These are phyloP conservation scores for Hsuehochloa calcarea DNA, from an alignment of 176 grass and related monocot species.

Conservation along the genomic window DNA sequence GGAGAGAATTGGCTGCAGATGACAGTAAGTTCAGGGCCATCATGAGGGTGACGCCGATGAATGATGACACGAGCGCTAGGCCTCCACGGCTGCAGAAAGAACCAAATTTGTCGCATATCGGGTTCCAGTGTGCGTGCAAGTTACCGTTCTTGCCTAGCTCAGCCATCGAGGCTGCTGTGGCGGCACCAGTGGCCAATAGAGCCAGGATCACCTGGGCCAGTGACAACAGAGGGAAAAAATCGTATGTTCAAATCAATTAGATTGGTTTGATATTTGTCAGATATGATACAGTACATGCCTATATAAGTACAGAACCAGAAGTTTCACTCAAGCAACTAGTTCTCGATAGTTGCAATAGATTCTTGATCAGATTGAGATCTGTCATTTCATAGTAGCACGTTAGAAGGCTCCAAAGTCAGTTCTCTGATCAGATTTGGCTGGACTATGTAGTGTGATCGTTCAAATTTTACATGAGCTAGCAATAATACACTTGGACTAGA, in stretches of 20 bases:
- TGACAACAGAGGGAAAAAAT: neutral
- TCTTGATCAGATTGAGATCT: constrained; percentile 25
- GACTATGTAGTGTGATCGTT: neutral
- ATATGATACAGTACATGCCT: constrained; percentile 5
- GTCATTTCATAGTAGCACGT: neutral
- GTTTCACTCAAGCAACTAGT: constrained; percentile 43
- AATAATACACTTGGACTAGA: neutral
- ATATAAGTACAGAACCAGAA: constrained; percentile 6
- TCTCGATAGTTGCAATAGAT: constrained; percentile 35
- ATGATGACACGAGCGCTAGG: constrained; percentile 49
- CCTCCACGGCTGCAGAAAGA: constrained; percentile 72
- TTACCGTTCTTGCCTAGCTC: constrained; percentile 82
- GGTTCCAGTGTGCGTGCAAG: constrained; percentile 79
- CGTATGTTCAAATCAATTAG: neutral
- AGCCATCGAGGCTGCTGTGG: constrained; percentile 59
- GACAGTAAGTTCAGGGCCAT: constrained; percentile 51
- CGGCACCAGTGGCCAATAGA: constrained; percentile 57
- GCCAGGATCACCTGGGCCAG: constrained; percentile 53
- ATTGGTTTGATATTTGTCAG: constrained; percentile 5
- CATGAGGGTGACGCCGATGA: constrained; percentile 51
- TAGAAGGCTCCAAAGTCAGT: constrained; percentile 4
- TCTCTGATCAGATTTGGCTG: constrained; percentile 14
- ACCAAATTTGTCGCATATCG: constrained; percentile 67
- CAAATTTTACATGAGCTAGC: neutral
- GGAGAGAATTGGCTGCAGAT: constrained; percentile 21